phyloP scores from a whole-genome alignment of 1,139 yeast species.

The Magnusiomyces fungicola region DNA sequence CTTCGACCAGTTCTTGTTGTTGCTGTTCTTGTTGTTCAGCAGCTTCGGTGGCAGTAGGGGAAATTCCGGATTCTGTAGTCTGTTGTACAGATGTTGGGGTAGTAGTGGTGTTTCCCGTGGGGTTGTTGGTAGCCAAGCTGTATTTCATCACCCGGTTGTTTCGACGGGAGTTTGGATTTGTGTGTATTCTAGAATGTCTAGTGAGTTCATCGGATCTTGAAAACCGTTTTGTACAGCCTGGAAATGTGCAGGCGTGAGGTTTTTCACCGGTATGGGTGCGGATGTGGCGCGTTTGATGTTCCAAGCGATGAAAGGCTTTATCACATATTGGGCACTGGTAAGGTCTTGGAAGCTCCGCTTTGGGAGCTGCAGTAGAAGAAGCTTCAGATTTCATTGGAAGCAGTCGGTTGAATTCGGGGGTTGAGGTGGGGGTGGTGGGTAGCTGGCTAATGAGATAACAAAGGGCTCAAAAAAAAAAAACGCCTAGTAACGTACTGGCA shows the following conservation, averaged over 20 bases:
- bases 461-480: no score
- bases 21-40: no score
- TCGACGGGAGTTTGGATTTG: conserved; percentile 64
- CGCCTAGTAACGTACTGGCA: no score
- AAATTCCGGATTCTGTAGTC: no score
- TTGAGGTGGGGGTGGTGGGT: no score
- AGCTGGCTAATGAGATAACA: no score
- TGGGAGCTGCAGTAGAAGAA: conserved; percentile 7
- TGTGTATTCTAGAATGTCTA: conserved; percentile 80
- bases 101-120: background rate
- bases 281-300: conserved; percentile 91
- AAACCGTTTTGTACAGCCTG: conserved; percentile 80
- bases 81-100: background rate
- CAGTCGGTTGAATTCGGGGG: no score
- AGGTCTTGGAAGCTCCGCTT: conserved; percentile 49
- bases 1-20: no score
- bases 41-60: no score
- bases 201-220: conserved; percentile 87
- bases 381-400: no score
- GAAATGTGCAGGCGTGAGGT: conserved; percentile 82
- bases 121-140: conserved; percentile 19
- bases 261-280: conserved; percentile 95
- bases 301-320: conserved; percentile 85
- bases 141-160: conserved; percentile 32
- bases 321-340: conserved; percentile 89